These are phyloP conservation scores for Collybiopsis luxurians DNA, from an alignment of 768 basidiomycete genomes.

Conservation along the genomic window DNA sequence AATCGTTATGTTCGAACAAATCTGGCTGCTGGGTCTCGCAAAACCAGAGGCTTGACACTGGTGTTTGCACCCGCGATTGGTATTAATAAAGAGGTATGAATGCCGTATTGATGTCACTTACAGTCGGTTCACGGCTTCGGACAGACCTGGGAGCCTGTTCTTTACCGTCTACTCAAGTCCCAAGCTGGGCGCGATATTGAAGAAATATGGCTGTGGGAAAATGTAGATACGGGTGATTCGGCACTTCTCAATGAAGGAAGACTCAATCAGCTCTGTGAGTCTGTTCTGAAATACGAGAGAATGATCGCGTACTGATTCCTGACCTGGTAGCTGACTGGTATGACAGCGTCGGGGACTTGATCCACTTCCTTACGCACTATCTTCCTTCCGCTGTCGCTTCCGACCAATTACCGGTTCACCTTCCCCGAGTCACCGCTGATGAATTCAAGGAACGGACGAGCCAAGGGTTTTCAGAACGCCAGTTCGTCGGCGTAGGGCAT, in stretches of 20 bases:
- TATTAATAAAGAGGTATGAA: conserved; percentile 77
- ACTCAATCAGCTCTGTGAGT: conserved; percentile 60
- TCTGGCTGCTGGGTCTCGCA: conserved; percentile 5
- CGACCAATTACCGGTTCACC: conserved; percentile 47
- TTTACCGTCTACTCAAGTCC: conserved; percentile 49
- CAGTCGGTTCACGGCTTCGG: neutral
- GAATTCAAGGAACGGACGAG: conserved; percentile 40
- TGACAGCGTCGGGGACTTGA: conserved; percentile 74
- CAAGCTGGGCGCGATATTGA: conserved; percentile 34
- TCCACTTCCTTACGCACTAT: conserved; percentile 70
- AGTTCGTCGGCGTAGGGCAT: conserved; percentile 72
- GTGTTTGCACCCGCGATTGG: conserved; percentile 85
- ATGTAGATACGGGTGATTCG: conserved; percentile 82
- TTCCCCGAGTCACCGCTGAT: conserved; percentile 42
- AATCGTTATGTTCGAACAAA: conserved; percentile 58
- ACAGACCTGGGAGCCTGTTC: conserved; percentile 80
- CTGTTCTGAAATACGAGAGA: neutral
- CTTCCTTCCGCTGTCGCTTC: conserved; percentile 43
- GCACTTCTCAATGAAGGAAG: conserved; percentile 60
- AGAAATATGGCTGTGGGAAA: conserved; percentile 84
- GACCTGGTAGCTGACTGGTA: conserved; percentile 51
- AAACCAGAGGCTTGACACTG: conserved; percentile 40
- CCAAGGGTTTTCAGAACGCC: conserved; percentile 51
- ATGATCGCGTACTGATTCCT: neutral
- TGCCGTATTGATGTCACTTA: neutral